Evolutionary conservation across 441 rosid species (phyloP).

Genomic region (Arabidopsis hybrid): DNA sequence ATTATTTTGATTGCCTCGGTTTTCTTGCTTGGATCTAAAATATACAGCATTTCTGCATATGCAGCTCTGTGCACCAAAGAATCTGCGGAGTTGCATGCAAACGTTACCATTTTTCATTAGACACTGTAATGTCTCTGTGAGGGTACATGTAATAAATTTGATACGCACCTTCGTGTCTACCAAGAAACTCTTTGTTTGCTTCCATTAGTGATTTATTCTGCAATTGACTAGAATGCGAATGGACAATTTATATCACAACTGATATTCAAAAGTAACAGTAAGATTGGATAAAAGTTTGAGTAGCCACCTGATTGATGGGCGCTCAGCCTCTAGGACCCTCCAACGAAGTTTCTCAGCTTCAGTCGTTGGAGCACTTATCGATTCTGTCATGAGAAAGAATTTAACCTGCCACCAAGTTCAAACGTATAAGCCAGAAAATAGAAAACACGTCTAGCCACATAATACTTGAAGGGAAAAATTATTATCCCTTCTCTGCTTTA

Average conservation of each 20-base stretch:
- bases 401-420: conserved; percentile 62
- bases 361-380: conserved; percentile 69
- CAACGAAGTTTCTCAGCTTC: conserved; percentile 86
- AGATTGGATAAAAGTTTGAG: conserved; percentile 16
- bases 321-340: conserved; percentile 94
- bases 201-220: conserved; percentile 78
- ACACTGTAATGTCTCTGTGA: not conserved
- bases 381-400: conserved; percentile 80
- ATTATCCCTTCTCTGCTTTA: conserved; percentile 4
- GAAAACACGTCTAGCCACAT: conserved; percentile 24
- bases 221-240: conserved; percentile 68
- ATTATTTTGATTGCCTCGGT: conserved; percentile 79
- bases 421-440: conserved; percentile 39
- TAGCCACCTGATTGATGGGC: conserved; percentile 79
- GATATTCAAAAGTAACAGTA: conserved; percentile 1
- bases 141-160: conserved; percentile 23
- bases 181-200: conserved; percentile 80
- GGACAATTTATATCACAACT: conserved; percentile 29
- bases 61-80: conserved; percentile 98
- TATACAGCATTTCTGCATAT: conserved; percentile 85
- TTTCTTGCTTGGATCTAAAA: conserved; percentile 78
- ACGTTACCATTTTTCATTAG: not conserved
- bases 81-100: conserved; percentile 53
- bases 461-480: not conserved
- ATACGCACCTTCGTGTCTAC: conserved; percentile 75